Evolutionary conservation across 768 basidiomycete species (phyloP).

Genomic region (Pleurotus platypus): DNA sequence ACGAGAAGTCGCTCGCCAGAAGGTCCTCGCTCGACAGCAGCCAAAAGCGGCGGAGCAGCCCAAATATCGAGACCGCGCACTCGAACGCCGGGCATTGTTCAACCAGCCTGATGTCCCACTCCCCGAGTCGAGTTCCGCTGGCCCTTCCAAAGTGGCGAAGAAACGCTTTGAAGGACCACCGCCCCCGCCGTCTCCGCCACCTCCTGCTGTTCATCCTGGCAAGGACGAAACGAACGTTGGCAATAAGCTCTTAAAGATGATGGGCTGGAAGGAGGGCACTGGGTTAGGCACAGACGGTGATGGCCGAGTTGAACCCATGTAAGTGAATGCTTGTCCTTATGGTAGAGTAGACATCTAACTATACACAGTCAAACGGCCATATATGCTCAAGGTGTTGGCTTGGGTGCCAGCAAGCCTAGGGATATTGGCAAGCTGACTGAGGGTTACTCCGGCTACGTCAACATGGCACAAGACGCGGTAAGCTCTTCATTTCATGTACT

Average conservation of each 20-base stretch:
- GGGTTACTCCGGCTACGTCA: slow-evolving; percentile 66
- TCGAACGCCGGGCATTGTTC: slow-evolving; percentile 85
- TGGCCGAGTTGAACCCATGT: slow-evolving; percentile 88
- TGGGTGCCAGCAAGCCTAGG: slow-evolving; percentile 91
- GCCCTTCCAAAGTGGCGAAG: slow-evolving; percentile 26
- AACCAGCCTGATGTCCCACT: slow-evolving; percentile 87
- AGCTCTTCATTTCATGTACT: slow-evolving; percentile 16
- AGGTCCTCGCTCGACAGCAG: slow-evolving; percentile 44
- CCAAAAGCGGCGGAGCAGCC: slow-evolving; percentile 44
- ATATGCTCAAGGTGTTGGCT: slow-evolving; percentile 82
- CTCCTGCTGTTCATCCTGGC: slow-evolving; percentile 63
- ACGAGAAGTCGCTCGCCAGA: slow-evolving; percentile 72
- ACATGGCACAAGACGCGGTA: slow-evolving; percentile 72
- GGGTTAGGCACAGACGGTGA: slow-evolving; percentile 82
- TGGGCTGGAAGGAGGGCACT: slow-evolving; percentile 94
- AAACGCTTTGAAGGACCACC: slow-evolving; percentile 57
- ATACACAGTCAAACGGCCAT: slow-evolving; percentile 69
- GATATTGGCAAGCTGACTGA: slow-evolving; percentile 72
- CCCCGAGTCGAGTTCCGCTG: slow-evolving; percentile 38
- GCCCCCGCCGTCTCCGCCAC: slow-evolving; percentile 59
- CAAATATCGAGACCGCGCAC: slow-evolving; percentile 94
- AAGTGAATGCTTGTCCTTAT: slow-evolving; percentile 23
- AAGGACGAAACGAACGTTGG: slow-evolving; percentile 86
- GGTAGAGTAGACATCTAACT: slow-evolving; percentile 3
- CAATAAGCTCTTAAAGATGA: slow-evolving; percentile 91